These are phyloP conservation scores for Phanerodontia chrysosporium DNA, from an alignment of 768 basidiomycete species.

Conservation along the genomic window DNA sequence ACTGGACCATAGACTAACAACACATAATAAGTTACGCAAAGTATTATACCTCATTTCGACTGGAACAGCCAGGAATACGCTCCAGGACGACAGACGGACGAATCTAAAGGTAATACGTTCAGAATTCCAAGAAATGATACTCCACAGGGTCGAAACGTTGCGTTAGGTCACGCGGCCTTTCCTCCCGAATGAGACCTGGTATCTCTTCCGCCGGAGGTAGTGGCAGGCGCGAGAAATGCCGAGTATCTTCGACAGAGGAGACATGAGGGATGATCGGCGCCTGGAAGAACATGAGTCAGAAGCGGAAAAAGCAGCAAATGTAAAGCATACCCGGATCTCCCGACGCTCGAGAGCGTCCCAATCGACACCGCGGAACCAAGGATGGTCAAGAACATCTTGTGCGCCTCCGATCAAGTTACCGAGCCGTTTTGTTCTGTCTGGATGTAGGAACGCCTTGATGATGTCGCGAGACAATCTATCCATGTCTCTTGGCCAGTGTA, in stretches of 20 bases:
- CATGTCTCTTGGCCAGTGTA: slow-evolving; percentile 89
- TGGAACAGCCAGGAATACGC: no score
- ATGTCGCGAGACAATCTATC: slow-evolving; percentile 88
- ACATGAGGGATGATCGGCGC: slow-evolving; percentile 86
- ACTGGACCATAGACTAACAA: background rate
- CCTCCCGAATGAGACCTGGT: slow-evolving; percentile 69
- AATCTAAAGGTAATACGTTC: no score
- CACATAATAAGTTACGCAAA: background rate
- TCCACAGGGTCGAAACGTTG: slow-evolving; percentile 63
- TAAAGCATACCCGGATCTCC: slow-evolving; percentile 81
- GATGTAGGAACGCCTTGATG: slow-evolving; percentile 83
- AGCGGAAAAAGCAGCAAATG: no score
- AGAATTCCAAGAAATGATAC: slow-evolving; percentile 78
- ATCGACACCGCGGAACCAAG: slow-evolving; percentile 95
- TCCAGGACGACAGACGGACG: no score
- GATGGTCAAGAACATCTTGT: slow-evolving; percentile 85
- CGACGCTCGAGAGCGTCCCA: slow-evolving; percentile 85
- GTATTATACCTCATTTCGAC: no score
- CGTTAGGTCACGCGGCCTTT: slow-evolving; percentile 51
- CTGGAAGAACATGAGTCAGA: slow-evolving; percentile 32
- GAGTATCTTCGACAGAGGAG: slow-evolving; percentile 75
- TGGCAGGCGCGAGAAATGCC: slow-evolving; percentile 79
- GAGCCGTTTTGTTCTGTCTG: slow-evolving; percentile 85
- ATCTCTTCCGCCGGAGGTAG: slow-evolving; percentile 76
- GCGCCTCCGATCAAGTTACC: slow-evolving; percentile 93